Evolutionary conservation across 139 green algal species (phyloP), one percentile per base, ranked within the genome.

Genomic region (Coelastrella sp.): DNA sequence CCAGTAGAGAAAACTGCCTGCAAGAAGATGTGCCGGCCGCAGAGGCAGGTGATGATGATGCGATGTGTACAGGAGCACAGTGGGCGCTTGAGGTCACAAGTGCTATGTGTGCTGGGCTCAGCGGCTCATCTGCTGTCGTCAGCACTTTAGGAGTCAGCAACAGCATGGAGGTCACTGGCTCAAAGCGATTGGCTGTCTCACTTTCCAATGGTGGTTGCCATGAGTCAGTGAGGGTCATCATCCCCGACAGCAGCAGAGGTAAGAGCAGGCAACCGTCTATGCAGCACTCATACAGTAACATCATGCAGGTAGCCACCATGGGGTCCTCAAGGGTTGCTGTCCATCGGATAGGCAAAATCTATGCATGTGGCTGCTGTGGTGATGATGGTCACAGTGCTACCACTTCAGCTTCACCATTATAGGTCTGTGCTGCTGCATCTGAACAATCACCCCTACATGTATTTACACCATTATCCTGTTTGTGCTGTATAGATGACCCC

Each of bases 401-500:
- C 35, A 49, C 35, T 49, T 49, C 35, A 49, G 35, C 35, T 49
- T 49, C 35, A 49, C 35, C 35, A 49, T 49, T 49, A 8, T 59
- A 73, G 57, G 17, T 4, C 14, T 82, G 8, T 78, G 22, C 81
- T 84, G 70, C 20, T 60, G 49, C 5, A 22, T 25, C 49, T 86
- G 58, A 35, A 7, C 35, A 49, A 49, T 49, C 35, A 49, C 61
- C 57, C 56, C 70, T 79, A 49, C 20, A 22, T 22, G 27, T 58
- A 17, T 19, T 60, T 17, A 9, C 70, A 78, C 15, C 17, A 19
- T 58, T 63, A 14, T 4, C 14, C 58, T 85, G 57, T 78, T 57
- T 57, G 8, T 89, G 73, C 19, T 25, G 10, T 25, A n/a, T 78
- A 92, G 90, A 91, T 58, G 90, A 93, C 74, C 90, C 90, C n/a